Conservation (phyloP, 768 basidiomycete genomes). For the Tricholomella constricta region DNA sequence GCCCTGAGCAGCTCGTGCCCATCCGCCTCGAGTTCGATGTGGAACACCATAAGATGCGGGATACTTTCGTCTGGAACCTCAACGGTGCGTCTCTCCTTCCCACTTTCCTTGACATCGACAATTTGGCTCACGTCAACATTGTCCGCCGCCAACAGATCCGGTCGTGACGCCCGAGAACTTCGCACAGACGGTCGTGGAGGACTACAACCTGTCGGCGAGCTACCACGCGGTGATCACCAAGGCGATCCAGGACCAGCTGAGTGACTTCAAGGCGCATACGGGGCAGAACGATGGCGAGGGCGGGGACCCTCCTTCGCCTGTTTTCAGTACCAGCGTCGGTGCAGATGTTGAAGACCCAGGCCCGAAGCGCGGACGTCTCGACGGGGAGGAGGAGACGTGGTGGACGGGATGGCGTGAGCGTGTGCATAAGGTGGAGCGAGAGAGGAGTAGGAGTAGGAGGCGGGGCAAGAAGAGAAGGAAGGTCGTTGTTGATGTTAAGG, state of each 20-base stretch:
- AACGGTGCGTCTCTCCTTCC: constrained; percentile 65
- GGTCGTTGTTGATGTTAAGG: constrained; percentile 27
- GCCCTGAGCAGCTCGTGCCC: constrained; percentile 85
- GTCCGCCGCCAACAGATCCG: constrained; percentile 56
- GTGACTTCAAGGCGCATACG: constrained; percentile 74
- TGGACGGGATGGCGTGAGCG: constrained; percentile 23
- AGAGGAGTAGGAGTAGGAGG: constrained; percentile 5
- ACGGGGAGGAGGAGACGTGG: constrained; percentile 27
- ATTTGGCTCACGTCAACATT: not conserved
- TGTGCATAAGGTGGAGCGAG: not conserved
- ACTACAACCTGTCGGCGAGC: constrained; percentile 72
- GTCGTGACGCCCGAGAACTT: constrained; percentile 88
- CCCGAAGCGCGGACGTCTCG: constrained; percentile 7
- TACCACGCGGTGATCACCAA: constrained; percentile 73
- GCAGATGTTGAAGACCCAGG: not conserved
- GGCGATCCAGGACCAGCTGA: constrained; percentile 86
- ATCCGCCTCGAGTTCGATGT: constrained; percentile 97
- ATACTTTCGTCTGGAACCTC: constrained; percentile 97
- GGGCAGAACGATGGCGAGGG: constrained; percentile 53
- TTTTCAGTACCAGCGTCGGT: not conserved
- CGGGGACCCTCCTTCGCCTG: constrained; percentile 18
- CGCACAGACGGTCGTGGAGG: constrained; percentile 88
- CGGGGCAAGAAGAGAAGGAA: constrained; percentile 47
- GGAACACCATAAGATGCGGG: constrained; percentile 90
- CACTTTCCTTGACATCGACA: not conserved